Evolutionary conservation across 2,329 filamentous ascomycete genomes (phyloP).

Genomic region (Lachnellula cervina): DNA sequence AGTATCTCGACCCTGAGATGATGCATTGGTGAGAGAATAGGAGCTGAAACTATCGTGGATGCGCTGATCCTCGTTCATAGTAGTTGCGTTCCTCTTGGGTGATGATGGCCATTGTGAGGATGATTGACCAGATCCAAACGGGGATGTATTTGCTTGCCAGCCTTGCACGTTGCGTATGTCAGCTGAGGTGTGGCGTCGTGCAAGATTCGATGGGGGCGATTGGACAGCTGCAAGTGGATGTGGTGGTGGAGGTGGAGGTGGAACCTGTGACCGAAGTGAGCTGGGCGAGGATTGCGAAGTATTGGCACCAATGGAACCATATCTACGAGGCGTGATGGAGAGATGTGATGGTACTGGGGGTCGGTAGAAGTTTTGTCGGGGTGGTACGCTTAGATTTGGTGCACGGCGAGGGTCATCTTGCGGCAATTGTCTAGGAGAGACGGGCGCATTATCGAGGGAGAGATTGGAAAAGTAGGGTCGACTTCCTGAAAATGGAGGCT

Average conservation of each 20-base stretch:
- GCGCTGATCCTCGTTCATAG: constrained; percentile 51
- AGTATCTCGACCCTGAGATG: constrained; percentile 25
- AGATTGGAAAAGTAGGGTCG: constrained; percentile 60
- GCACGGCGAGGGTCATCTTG: constrained; percentile 76
- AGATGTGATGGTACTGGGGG: constrained; percentile 79
- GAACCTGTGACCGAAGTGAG: constrained; percentile 63
- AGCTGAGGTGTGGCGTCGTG: constrained; percentile 85
- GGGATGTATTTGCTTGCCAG: constrained; percentile 63
- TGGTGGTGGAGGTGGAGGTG: constrained; percentile 56
- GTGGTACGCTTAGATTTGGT: constrained; percentile 53
- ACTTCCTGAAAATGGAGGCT: constrained; percentile 58
- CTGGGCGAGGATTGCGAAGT: constrained; percentile 67
- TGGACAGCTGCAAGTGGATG: constrained; percentile 62
- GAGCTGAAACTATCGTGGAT: constrained; percentile 57
- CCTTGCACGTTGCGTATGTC: constrained; percentile 82
- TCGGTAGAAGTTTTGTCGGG: constrained; percentile 62
- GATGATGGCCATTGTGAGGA: constrained; percentile 64
- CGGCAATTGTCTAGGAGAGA: constrained; percentile 82
- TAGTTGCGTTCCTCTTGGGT: constrained; percentile 46
- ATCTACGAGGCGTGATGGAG: constrained; percentile 69
- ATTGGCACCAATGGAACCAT: constrained; percentile 73
- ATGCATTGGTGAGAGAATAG: constrained; percentile 49
- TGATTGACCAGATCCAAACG: constrained; percentile 59
- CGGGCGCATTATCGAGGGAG: constrained; percentile 65
- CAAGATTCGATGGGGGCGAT: constrained; percentile 63